Conservation (phyloP, 345 rosid species). For the Camelina laxa region DNA sequence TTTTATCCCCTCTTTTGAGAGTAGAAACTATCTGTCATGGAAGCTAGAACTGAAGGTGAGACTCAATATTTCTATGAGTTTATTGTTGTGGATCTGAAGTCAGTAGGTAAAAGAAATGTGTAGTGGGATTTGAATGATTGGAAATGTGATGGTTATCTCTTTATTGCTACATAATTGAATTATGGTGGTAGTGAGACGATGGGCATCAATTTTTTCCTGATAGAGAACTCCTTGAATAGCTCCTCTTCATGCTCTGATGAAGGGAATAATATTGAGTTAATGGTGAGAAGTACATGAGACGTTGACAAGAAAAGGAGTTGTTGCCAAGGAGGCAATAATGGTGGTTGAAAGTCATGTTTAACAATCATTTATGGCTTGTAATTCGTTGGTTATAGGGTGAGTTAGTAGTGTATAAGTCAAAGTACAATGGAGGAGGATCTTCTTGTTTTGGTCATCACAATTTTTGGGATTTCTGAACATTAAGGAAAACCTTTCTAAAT, state of each 20-base stretch:
- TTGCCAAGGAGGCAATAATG: conserved; percentile 62
- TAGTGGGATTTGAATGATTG: conserved; percentile 97
- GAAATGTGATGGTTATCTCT: conserved; percentile 99
- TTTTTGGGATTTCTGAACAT: too few relatives aligned
- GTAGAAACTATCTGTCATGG: conserved; percentile 60
- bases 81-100: conserved; percentile 51
- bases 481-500: too few relatives aligned
- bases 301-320: conserved; percentile 69
- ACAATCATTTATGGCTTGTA: too few relatives aligned
- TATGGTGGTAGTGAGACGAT: too few relatives aligned
- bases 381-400: too few relatives aligned
- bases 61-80: conserved; percentile 59
- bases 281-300: conserved; percentile 44
- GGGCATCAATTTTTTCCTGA: too few relatives aligned
- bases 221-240: too few relatives aligned
- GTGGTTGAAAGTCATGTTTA: conserved; percentile 18
- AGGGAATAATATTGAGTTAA: conserved; percentile 60
- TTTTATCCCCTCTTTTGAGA: conserved; percentile 12
- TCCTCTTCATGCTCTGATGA: conserved; percentile 88
- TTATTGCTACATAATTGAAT: too few relatives aligned
- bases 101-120: conserved; percentile 64
- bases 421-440: too few relatives aligned
- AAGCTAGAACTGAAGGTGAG: conserved; percentile 72
- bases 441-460: too few relatives aligned
- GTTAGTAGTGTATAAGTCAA: too few relatives aligned